Evolutionary conservation across 495 filamentous ascomycete species (phyloP), one percentile per base, ranked within the genome.

Genomic region (Cercophora samala): DNA sequence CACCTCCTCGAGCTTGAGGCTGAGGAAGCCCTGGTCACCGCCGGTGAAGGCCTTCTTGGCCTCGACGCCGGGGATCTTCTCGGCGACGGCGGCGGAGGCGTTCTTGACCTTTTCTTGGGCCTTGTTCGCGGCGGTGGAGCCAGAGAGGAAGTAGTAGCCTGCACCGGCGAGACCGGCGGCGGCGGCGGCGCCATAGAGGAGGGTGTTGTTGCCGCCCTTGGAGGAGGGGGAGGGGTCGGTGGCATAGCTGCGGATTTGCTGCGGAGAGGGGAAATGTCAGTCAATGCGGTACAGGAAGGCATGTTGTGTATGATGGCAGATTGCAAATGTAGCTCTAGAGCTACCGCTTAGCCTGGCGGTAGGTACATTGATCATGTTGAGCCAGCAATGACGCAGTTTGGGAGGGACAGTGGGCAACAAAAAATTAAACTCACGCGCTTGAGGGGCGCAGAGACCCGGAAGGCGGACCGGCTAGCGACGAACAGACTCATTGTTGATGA

Each of bases 11-110:
- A 99, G 84, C 81, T 89, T 87, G 69, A 96, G 86, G 67, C 86
- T 85, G 54, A 97, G 77, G 78, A 91, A 96, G 72, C 92, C 93
- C 78, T 95, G 88, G 60, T 93, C 90, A 54, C 93, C 92, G 65
- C 94, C 96, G 19, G 83, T 90, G 77, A 99, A 91, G 37, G 90
- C 83, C 59, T 77, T 71, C 75, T 87, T 88, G 46, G 71, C 72
- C n/a, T 71, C 71, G 53, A 54, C 64, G 25, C 65, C 66, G 66
- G 71, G 67, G 42, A 68, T 62, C 67, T 61, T 64, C 25, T 25
- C 72, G 56, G 69, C 62, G 13, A 70, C 68, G 6, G 68, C 72
- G 37, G 52, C 67, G 19, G 66, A 53, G 59, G 77, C 77, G n/a
- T 78, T 78, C 76, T 84, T 84, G 22, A 75, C 78, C 69, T 81